These are phyloP conservation scores for Rhizophagus clarus DNA, from an alignment of 192 early-diverging fungal genomes.

Conservation along the genomic window DNA sequence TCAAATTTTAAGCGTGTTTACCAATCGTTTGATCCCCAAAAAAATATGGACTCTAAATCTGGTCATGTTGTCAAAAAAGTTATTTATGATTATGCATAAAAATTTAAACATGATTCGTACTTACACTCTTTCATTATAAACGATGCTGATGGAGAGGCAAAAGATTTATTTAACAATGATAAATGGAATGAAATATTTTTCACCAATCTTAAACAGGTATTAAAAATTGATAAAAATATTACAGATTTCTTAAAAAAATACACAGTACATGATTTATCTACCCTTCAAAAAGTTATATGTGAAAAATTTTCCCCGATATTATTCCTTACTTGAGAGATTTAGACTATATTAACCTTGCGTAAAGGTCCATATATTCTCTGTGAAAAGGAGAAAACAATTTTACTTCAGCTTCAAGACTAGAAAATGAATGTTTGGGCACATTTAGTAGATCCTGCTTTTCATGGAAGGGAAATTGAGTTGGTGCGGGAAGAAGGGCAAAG, in stretches of 20 bases:
- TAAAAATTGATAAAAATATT: slow-evolving; percentile 15
- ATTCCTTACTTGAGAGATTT: slow-evolving; percentile 6
- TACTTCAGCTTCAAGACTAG: background rate
- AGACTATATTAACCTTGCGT: slow-evolving; percentile 10
- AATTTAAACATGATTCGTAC: slow-evolving; percentile 13
- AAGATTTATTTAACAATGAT: background rate
- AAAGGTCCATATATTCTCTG: background rate
- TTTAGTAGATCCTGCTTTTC: slow-evolving; percentile 7
- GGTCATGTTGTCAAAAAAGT: background rate
- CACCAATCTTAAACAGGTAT: background rate
- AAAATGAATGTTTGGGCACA: slow-evolving; percentile 1
- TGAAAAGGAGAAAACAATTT: background rate
- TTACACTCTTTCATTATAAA: slow-evolving; percentile 26
- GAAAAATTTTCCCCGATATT: slow-evolving; percentile 5
- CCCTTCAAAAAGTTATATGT: slow-evolving; percentile 10
- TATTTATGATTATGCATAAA: slow-evolving; percentile 6
- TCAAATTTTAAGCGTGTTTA: too few relatives aligned
- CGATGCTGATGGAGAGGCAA: background rate
- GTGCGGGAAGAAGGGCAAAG: background rate
- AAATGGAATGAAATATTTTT: slow-evolving; percentile 21
- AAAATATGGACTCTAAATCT: slow-evolving; percentile 17
- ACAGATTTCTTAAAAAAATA: slow-evolving; percentile 12
- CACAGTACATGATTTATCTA: background rate
- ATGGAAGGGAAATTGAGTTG: background rate
- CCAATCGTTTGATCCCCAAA: too few relatives aligned